Conservation (phyloP, 495 filamentous ascomycete species). For the Emericellopsis terricola region DNA sequence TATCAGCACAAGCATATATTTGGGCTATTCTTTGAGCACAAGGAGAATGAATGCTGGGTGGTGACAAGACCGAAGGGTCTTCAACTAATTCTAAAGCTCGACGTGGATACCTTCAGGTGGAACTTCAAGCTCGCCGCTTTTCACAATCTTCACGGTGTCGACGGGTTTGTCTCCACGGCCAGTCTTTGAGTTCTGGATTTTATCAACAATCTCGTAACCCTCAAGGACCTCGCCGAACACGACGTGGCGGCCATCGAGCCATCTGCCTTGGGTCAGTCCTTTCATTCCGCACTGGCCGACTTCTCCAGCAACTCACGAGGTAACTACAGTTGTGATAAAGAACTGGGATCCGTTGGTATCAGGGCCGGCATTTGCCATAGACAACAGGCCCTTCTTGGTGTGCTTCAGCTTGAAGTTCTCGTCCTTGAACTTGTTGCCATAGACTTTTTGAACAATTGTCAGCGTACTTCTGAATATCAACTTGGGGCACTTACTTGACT, state of each 20-base stretch:
- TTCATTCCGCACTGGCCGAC: slow-evolving; percentile 5
- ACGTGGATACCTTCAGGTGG: slow-evolving; percentile 95
- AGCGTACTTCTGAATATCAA: slow-evolving; percentile 3
- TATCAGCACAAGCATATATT: too few relatives aligned
- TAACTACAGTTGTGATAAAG: slow-evolving; percentile 83
- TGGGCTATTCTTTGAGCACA: too few relatives aligned
- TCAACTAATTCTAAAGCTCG: too few relatives aligned
- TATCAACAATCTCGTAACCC: slow-evolving; percentile 77
- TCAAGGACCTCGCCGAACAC: slow-evolving; percentile 86
- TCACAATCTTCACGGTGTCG: slow-evolving; percentile 66
- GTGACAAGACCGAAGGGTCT: too few relatives aligned
- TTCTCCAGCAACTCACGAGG: slow-evolving; percentile 29
- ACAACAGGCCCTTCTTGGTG: slow-evolving; percentile 41
- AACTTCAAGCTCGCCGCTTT: slow-evolving; percentile 83
- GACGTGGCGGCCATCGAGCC: slow-evolving; percentile 79
- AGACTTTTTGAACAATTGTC: slow-evolving; percentile 36
- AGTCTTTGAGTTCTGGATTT: slow-evolving; percentile 70
- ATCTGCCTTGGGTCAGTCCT: slow-evolving; percentile 27
- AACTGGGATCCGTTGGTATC: slow-evolving; percentile 99
- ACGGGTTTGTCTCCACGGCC: slow-evolving; percentile 52
- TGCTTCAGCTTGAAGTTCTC: slow-evolving; percentile 99
- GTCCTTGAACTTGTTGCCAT: slow-evolving; percentile 85
- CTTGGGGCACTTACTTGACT: slow-evolving; percentile 47
- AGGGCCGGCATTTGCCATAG: slow-evolving; percentile 94
- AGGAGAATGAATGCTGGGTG: too few relatives aligned